These are phyloP conservation scores for Komagataella pastoris DNA, from an alignment of 805 yeast genomes.

Conservation along the genomic window DNA sequence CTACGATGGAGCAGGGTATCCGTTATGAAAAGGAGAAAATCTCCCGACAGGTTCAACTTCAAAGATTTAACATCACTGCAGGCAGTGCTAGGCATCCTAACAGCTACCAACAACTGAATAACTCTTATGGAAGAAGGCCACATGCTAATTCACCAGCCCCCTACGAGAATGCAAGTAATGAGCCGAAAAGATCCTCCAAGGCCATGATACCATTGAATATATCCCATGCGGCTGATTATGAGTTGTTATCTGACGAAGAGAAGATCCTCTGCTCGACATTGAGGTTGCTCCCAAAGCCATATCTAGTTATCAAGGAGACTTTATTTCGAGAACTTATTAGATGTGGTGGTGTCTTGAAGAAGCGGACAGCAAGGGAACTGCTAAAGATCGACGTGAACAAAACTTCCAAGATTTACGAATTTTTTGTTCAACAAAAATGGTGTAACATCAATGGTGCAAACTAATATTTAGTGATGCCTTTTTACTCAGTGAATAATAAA, in stretches of 20 bases:
- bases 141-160: constrained; percentile 7
- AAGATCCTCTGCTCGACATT: constrained; percentile 73
- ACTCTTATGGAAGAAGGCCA: constrained; percentile 5
- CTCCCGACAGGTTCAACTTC: constrained; percentile 28
- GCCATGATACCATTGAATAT: constrained; percentile 46
- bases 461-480: not conserved
- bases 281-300: constrained; percentile 85
- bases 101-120: constrained; percentile 4
- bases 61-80: constrained; percentile 8
- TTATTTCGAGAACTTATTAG: constrained; percentile 77
- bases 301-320: constrained; percentile 82
- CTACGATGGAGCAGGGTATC: constrained; percentile 67
- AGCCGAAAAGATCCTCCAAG: constrained; percentile 21
- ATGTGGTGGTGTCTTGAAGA: constrained; percentile 73
- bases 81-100: constrained; percentile 8
- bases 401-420: constrained; percentile 81
- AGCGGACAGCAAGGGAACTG: constrained; percentile 74
- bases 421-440: constrained; percentile 91
- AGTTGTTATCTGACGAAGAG: constrained; percentile 77
- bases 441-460: constrained; percentile 14
- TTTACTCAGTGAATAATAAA: not conserved
- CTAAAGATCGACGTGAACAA: constrained; percentile 78
- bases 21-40: constrained; percentile 84
- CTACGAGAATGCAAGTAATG: constrained; percentile 14
- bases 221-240: constrained; percentile 69